Base-by-base conservation (phyloP, 192 early-diverging fungal genomes). In the Dimargaris cristalligena region DNA sequence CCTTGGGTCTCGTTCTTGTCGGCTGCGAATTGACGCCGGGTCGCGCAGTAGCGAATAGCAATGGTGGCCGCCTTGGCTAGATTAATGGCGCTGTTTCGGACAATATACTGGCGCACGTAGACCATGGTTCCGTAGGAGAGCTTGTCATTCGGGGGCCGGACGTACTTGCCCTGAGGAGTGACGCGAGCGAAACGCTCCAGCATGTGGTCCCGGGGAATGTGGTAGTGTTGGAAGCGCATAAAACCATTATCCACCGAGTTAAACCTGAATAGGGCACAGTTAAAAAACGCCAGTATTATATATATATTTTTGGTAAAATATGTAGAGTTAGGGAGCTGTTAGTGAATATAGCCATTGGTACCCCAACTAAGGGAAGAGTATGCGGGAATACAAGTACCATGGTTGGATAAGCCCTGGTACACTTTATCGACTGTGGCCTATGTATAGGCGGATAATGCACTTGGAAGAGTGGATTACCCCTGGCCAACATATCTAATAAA, bases 41-140 rank as follows among this genome's bases (percentile, higher is more conserved):
- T 62, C 20, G 80, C 74, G 3, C 83, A 74, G 70, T 87, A 89
- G 30, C 87, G 80, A 35, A 80, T 63, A 4, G 83, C 83, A 44
- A 86, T 75, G 26, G 85, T 87, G 25, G 73, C 80, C 9, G 85
- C 83, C 62, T 78, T 79, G 41, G 85, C 80, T 47, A 89, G 69
- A 30, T 64, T 65, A 63, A 71, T 52, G 23, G 71, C 74, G 45
- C 74, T 78, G 41, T 69, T 74, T 49, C 75, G 72, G 28, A 91
- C 85, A 46, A 93, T 82, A 34, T 80, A 78, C 11, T 85, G 79
- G 63, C 90, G 86, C 46, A 88, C 80, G 52, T 77, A 76, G 41
- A 90, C 81, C 88, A 93, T 90, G 18, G 85, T 87, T 45, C 90
- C 87, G 67, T 89, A 91, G 20, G 83, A 74, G 45, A 93, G 74